A percentile compares a stretch with the other conserved stretches of the same genome.
These are phyloP conservation scores for Puccinellia tenuiflora DNA, from an alignment of 176 grass and related monocot species.

Conservation along the genomic window DNA sequence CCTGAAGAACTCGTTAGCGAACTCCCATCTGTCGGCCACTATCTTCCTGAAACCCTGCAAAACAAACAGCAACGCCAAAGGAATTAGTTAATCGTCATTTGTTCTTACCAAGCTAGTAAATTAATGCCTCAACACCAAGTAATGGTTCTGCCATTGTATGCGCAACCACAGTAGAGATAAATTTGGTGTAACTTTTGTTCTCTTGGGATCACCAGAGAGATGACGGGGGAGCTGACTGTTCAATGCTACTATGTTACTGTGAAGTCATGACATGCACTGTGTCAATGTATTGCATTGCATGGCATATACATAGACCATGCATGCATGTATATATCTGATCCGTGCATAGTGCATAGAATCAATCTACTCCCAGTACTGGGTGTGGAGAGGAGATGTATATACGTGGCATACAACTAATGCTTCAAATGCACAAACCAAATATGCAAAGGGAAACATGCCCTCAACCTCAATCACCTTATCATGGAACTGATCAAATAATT, in stretches of 20 bases:
- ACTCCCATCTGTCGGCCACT: constrained; percentile 93
- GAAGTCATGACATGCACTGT: constrained; percentile 10
- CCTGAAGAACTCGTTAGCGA: constrained; percentile 93
- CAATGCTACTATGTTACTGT: not conserved
- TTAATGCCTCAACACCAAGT: not conserved
- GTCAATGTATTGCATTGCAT: not conserved
- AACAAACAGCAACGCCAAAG: not conserved
- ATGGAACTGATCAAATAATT: not conserved
- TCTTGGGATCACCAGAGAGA: not conserved
- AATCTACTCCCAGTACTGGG: constrained; percentile 13
- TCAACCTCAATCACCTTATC: not conserved
- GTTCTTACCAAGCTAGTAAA: not conserved
- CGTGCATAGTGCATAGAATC: constrained; percentile 4
- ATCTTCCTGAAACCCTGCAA: constrained; percentile 97
- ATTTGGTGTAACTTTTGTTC: not conserved
- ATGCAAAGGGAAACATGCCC: not conserved
- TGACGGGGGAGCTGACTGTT: not conserved
- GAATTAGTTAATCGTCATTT: not conserved
- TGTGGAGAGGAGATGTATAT: not conserved
- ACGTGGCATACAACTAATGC: not conserved
- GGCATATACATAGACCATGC: constrained; percentile 10
- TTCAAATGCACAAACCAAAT: not conserved
- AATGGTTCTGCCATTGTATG: not conserved
- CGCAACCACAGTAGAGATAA: not conserved
- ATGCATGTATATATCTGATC: not conserved